A percentile compares a stretch with the other conserved stretches of the same genome.
Conservation (phyloP, 768 basidiomycete genomes). For the Pleurotus cornucopiae region DNA sequence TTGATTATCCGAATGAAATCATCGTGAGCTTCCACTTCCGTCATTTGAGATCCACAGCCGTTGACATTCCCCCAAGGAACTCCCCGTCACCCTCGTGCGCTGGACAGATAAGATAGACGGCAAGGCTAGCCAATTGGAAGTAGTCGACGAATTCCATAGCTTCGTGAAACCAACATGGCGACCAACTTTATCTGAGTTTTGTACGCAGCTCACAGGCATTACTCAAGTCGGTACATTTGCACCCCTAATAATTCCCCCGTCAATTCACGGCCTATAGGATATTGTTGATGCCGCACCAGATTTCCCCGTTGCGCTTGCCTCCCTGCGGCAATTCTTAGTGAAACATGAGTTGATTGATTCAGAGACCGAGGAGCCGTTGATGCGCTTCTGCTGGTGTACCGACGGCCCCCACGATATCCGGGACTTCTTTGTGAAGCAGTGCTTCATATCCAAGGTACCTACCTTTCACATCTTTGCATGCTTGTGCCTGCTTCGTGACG, state of each 20-base stretch:
- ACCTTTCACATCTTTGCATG: conserved; percentile 5
- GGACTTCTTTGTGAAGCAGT: conserved; percentile 87
- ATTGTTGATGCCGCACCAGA: conserved; percentile 78
- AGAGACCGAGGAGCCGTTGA: conserved; percentile 48
- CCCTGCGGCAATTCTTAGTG: conserved; percentile 64
- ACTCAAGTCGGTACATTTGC: conserved; percentile 62
- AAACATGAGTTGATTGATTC: conserved; percentile 67
- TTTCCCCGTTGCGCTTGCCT: conserved; percentile 64
- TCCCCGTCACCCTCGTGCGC: conserved; percentile 83
- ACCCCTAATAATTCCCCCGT: not conserved
- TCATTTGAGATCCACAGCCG: not conserved
- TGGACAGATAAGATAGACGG: conserved; percentile 70
- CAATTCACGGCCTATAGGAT: conserved; percentile 37
- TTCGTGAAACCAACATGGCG: conserved; percentile 88
- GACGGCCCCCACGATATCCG: conserved; percentile 83
- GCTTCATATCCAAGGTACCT: conserved; percentile 77
- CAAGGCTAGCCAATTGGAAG: conserved; percentile 53
- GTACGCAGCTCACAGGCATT: conserved; percentile 85
- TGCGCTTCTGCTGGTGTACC: conserved; percentile 77
- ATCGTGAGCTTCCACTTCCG: conserved; percentile 56
- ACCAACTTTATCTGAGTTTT: conserved; percentile 78
- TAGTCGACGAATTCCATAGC: conserved; percentile 79
- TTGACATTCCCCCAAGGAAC: conserved; percentile 55
- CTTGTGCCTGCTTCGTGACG: not conserved
- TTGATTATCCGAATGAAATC: conserved; percentile 92